A percentile compares a stretch with the other conserved stretches of the same genome.
Evolutionary conservation across 1,284 basidiomycete species (phyloP).

Genomic region (Ganoderma leucocontextum): DNA sequence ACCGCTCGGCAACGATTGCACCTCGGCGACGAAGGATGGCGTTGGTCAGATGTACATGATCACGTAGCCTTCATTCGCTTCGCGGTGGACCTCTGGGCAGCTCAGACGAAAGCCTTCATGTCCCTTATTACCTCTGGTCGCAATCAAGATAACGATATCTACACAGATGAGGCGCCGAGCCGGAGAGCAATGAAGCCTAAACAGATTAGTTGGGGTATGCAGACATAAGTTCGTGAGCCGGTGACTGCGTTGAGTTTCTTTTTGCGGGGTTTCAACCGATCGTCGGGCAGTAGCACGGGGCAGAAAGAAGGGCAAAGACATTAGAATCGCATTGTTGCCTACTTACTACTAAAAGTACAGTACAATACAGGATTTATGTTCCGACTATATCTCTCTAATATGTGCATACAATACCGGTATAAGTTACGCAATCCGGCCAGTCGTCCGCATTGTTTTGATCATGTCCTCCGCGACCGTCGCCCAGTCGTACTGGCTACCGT

Average conservation of each 20-base stretch:
- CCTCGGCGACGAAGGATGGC: no score
- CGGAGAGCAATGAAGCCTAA: no score
- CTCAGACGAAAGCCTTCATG: no score
- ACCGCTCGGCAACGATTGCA: no score
- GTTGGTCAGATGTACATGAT: no score
- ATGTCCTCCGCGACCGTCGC: slow-evolving; percentile 36
- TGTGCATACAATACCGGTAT: slow-evolving; percentile 28
- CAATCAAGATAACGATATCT: no score
- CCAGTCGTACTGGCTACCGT: slow-evolving; percentile 38
- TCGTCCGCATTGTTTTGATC: slow-evolving; percentile 29
- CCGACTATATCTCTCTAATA: not conserved
- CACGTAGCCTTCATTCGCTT: no score
- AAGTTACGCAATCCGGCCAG: slow-evolving; percentile 22
- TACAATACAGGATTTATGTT: slow-evolving; percentile 1
- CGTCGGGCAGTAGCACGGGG: not conserved
- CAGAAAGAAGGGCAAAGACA: not conserved
- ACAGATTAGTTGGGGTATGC: no score
- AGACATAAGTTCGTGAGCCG: not conserved
- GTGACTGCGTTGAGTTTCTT: no score
- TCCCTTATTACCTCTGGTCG: no score
- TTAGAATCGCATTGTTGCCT: not conserved
- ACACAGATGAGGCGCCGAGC: no score
- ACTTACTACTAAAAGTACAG: slow-evolving; percentile 10
- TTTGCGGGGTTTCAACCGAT: not conserved
- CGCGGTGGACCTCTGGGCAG: no score